Conservation (phyloP, 345 rosid genomes). For the Geranium rotundifolium region DNA sequence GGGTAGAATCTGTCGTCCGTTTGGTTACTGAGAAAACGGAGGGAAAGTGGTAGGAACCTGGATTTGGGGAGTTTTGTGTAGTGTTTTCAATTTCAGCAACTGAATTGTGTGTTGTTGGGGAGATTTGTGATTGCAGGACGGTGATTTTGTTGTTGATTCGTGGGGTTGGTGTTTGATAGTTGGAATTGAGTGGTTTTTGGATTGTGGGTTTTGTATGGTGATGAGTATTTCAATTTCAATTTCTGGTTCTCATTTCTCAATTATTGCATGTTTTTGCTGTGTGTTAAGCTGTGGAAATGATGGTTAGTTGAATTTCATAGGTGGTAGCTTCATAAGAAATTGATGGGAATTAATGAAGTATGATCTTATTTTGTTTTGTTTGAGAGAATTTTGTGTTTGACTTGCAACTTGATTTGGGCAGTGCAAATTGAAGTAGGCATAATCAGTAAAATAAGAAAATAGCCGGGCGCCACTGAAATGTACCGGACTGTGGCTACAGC, state of each 20-base stretch:
- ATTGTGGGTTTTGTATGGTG: not conserved
- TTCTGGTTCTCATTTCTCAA: not conserved
- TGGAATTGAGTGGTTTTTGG: not conserved
- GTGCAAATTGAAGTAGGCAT: slow-evolving; percentile 6
- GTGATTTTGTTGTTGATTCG: not conserved
- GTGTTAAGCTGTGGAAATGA: not conserved
- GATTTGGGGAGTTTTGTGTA: not conserved
- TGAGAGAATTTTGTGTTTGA: slow-evolving; percentile 6
- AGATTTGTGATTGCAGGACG: not conserved
- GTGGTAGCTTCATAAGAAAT: not conserved
- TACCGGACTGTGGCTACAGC: slow-evolving; percentile 58
- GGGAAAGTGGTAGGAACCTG: not conserved
- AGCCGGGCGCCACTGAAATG: slow-evolving; percentile 33
- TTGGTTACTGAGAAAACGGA: not conserved
- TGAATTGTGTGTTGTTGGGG: not conserved
- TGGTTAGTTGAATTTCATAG: not conserved
- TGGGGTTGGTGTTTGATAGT: not conserved
- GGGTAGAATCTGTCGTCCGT: not conserved
- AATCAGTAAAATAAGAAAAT: slow-evolving; percentile 10
- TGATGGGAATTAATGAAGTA: not conserved
- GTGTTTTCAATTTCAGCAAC: not conserved
- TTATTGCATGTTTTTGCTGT: not conserved
- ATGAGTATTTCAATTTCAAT: not conserved
- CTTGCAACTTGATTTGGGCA: not conserved
- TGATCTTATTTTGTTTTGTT: not conserved